Conservation (phyloP, 1,284 basidiomycete species). For the Rhodotorula sp. region DNA sequence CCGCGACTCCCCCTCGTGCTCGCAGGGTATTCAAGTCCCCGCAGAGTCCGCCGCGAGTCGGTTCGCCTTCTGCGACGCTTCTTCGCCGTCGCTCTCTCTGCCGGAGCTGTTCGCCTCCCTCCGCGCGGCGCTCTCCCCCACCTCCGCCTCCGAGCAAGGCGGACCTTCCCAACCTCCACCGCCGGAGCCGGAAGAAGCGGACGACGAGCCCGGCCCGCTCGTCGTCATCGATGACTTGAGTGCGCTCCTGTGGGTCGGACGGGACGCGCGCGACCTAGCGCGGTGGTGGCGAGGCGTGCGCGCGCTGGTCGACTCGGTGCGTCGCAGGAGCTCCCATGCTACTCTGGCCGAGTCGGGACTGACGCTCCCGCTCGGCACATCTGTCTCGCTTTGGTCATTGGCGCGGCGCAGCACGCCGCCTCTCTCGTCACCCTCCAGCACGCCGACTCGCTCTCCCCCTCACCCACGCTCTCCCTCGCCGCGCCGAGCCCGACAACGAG, state of each 20-base stretch:
- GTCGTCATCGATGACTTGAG: conserved; percentile 41
- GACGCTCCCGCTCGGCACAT: not conserved
- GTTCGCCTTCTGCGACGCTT: conserved; percentile 33
- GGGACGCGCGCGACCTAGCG: conserved; percentile 11
- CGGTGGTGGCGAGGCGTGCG: conserved; percentile 20
- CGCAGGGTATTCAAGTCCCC: conserved; percentile 40
- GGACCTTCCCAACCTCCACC: not conserved
- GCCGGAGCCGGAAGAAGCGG: no score
- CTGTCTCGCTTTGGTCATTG: not conserved
- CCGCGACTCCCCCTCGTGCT: not conserved
- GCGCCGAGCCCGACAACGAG: conserved; percentile 1
- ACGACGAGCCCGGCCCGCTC: conserved; percentile 16
- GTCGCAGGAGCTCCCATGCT: not conserved
- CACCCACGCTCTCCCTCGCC: not conserved
- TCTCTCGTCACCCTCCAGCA: conserved; percentile 38
- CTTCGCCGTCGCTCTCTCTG: not conserved
- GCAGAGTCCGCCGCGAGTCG: conserved; percentile 24
- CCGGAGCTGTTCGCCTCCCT: not conserved
- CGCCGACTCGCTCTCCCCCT: conserved; percentile 34
- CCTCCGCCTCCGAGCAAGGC: no score
- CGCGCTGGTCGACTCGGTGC: conserved; percentile 11
- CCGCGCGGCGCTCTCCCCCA: not conserved
- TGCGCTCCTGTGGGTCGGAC: conserved; percentile 32
- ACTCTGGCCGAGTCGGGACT: not conserved
- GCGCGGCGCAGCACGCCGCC: not conserved